Conservation (phyloP, 495 filamentous ascomycete genomes). For the Annulohypoxylon moriforme region DNA sequence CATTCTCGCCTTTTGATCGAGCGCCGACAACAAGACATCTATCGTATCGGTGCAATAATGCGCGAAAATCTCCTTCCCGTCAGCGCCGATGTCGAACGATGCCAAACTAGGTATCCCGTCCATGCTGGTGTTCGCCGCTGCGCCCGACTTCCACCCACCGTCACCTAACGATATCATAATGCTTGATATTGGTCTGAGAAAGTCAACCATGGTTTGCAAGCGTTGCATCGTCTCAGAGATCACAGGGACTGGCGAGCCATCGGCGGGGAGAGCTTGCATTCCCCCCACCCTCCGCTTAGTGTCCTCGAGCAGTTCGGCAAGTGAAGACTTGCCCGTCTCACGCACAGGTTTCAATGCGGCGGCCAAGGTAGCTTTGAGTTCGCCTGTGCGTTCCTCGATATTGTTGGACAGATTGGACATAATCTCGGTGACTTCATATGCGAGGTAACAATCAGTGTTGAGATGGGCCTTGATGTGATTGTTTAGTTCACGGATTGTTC, state of each 20-base stretch:
- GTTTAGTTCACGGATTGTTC: slow-evolving; percentile 90
- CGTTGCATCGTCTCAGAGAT: slow-evolving; percentile 88
- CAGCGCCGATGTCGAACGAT: slow-evolving; percentile 88
- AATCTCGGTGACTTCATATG: slow-evolving; percentile 95
- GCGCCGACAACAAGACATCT: slow-evolving; percentile 76
- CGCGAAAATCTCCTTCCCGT: slow-evolving; percentile 87
- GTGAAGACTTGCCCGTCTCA: slow-evolving; percentile 88
- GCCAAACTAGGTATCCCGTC: slow-evolving; percentile 76
- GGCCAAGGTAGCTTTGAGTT: slow-evolving; percentile 83
- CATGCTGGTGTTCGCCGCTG: slow-evolving; percentile 60
- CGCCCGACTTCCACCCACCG: slow-evolving; percentile 80
- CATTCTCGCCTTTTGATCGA: slow-evolving; percentile 80
- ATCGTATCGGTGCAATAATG: slow-evolving; percentile 89
- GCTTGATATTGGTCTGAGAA: slow-evolving; percentile 85
- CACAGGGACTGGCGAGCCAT: slow-evolving; percentile 81
- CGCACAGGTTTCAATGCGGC: slow-evolving; percentile 89
- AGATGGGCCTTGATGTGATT: slow-evolving; percentile 86
- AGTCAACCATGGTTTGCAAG: slow-evolving; percentile 85
- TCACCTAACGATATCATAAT: slow-evolving; percentile 93
- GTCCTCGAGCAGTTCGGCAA: slow-evolving; percentile 87
- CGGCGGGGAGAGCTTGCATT: slow-evolving; percentile 75
- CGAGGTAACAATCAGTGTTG: slow-evolving; percentile 93
- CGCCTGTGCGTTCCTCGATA: slow-evolving; percentile 83
- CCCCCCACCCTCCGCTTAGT: slow-evolving; percentile 73
- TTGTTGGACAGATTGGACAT: slow-evolving; percentile 82